Conservation (phyloP, 441 rosid species). For the Populus hybrid region DNA sequence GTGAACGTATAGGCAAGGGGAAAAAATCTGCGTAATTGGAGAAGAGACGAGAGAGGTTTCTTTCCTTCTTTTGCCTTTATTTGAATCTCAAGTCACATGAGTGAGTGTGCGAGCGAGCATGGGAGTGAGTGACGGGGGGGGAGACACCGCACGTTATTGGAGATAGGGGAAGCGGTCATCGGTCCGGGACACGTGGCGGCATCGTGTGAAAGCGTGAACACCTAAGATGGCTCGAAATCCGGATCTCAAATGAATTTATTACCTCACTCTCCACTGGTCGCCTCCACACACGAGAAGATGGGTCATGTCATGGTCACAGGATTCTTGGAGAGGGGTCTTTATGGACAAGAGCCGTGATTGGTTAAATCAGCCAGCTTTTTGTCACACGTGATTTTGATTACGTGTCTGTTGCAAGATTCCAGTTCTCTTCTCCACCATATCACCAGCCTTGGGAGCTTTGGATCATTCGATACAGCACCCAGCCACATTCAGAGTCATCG, state of each 20-base stretch:
- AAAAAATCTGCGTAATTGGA: too few relatives aligned
- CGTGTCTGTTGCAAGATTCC: too few relatives aligned
- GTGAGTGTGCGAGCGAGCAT: background rate
- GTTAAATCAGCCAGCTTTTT: background rate
- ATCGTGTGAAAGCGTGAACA: background rate
- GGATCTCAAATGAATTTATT: conserved; percentile 11
- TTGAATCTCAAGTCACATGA: background rate
- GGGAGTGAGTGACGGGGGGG: background rate
- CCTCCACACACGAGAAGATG: background rate
- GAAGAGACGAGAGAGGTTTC: background rate
- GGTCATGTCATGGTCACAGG: background rate
- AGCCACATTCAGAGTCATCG: too few relatives aligned
- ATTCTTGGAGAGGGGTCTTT: background rate
- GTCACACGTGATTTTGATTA: background rate
- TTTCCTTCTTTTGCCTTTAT: background rate
- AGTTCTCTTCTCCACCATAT: too few relatives aligned
- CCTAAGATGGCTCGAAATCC: background rate
- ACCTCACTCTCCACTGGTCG: background rate
- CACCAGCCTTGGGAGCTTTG: too few relatives aligned
- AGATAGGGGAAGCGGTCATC: background rate
- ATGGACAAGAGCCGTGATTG: background rate
- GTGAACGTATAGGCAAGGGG: background rate
- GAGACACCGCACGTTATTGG: background rate
- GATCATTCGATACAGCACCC: too few relatives aligned
- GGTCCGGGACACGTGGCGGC: conserved; percentile 20